Percentiles rank a stretch among this genome's conserved stretches.
These are phyloP conservation scores for Centella asiatica DNA, from an alignment of 129 eudicot species.

Conservation along the genomic window DNA sequence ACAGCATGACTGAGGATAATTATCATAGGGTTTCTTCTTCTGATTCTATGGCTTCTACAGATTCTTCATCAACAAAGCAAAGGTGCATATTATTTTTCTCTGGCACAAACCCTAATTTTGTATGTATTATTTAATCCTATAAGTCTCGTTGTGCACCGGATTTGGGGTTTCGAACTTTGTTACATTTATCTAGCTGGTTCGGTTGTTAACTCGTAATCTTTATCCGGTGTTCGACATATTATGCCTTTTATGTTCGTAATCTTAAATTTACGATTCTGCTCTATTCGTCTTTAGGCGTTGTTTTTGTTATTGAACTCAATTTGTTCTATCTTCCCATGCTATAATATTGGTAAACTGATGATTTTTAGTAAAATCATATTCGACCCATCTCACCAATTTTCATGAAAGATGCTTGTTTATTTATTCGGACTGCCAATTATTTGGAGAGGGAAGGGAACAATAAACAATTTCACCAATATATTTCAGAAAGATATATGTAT, in stretches of 20 bases:
- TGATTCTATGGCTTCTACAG: slow-evolving; percentile 14
- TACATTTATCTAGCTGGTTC: not conserved
- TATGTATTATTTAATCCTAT: too few relatives aligned
- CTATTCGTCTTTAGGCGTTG: too few relatives aligned
- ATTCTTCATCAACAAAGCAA: slow-evolving; percentile 44
- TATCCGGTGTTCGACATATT: too few relatives aligned
- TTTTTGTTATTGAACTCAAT: too few relatives aligned
- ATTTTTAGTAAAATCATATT: not conserved
- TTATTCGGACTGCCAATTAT: too few relatives aligned
- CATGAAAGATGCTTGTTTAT: not conserved
- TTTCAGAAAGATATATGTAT: too few relatives aligned
- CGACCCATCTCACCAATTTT: not conserved
- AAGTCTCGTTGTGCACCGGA: not conserved
- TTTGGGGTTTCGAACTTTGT: not conserved
- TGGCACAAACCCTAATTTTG: slow-evolving; percentile 18
- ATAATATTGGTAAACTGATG: too few relatives aligned
- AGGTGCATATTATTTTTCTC: slow-evolving; percentile 27
- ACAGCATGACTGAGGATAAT: slow-evolving; percentile 42
- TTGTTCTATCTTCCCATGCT: not conserved
- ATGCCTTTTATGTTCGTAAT: too few relatives aligned
- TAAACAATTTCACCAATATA: too few relatives aligned
- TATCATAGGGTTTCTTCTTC: slow-evolving; percentile 47
- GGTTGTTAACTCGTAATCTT: too few relatives aligned
- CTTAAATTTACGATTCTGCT: too few relatives aligned
- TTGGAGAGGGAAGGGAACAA: not conserved